phyloP scores from a whole-genome alignment of 306 rosid genomes.

The Luffa acutangula region DNA sequence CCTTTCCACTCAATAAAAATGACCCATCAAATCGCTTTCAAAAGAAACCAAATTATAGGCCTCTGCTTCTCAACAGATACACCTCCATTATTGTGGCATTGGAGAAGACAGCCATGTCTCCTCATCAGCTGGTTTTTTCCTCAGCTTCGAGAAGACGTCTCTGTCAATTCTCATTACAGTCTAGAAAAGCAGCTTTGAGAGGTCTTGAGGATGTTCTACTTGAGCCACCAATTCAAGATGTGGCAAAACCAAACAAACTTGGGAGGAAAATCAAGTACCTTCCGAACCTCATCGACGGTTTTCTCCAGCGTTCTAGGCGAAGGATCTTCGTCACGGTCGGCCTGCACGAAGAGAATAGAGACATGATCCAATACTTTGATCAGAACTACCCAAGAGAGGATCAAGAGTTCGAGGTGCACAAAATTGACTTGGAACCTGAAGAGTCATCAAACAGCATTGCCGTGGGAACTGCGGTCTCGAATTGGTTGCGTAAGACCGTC shows the following conservation, averaged over 20 bases:
- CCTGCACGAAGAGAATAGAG: constrained; percentile 24
- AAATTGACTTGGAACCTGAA: constrained; percentile 14
- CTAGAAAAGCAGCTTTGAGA: constrained; percentile 15
- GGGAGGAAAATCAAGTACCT: constrained; percentile 43
- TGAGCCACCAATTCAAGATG: constrained; percentile 35
- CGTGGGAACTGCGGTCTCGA: constrained; percentile 12
- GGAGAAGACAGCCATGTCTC: constrained; percentile 21
- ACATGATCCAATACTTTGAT: constrained; percentile 33
- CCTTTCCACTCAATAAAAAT: constrained; percentile 26
- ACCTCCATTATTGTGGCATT: constrained; percentile 36
- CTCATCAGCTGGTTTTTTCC: constrained; percentile 5
- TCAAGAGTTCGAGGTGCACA: constrained; percentile 34
- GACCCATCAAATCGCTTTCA: constrained; percentile 20
- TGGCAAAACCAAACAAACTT: constrained; percentile 17
- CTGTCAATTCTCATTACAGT: constrained; percentile 12
- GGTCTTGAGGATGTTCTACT: constrained; percentile 42
- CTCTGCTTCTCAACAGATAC: constrained; percentile 32
- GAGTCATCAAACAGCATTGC: not conserved
- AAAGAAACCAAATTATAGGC: constrained; percentile 30
- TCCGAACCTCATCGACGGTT: constrained; percentile 42
- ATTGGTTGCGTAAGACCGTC: constrained; percentile 42
- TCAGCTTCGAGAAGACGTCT: constrained; percentile 30
- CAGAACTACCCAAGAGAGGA: constrained; percentile 40
- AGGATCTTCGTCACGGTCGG: constrained; percentile 38
- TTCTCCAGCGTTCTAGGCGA: constrained; percentile 28